Conservation (phyloP, 2,329 filamentous ascomycete genomes). For the Aspergillus neotritici region DNA sequence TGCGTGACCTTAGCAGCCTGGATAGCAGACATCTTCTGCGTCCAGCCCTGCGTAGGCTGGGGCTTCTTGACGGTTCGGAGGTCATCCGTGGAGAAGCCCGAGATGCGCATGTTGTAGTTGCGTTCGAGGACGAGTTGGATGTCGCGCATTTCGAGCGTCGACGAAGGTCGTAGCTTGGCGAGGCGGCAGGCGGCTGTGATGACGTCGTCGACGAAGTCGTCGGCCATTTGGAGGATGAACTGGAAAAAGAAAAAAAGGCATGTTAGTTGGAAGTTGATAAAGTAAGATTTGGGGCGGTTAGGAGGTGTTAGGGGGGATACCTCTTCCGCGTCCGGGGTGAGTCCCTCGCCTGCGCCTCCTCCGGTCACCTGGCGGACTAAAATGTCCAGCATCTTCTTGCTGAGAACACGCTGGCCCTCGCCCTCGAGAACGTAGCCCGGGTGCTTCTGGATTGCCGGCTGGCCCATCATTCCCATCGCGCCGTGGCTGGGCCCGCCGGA, state of each 20-base stretch:
- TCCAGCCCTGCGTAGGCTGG: slow-evolving; percentile 81
- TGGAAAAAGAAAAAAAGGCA: slow-evolving; percentile 30
- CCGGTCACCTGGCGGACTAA: slow-evolving; percentile 90
- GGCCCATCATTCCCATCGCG: slow-evolving; percentile 75
- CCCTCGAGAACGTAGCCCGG: slow-evolving; percentile 83
- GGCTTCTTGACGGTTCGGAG: slow-evolving; percentile 90
- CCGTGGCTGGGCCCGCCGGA: slow-evolving; percentile 69
- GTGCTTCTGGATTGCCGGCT: slow-evolving; percentile 76
- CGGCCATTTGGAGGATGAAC: slow-evolving; percentile 82
- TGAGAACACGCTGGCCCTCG: slow-evolving; percentile 87
- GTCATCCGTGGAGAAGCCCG: slow-evolving; percentile 91
- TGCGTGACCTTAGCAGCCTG: slow-evolving; percentile 76
- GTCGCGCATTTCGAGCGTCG: slow-evolving; percentile 82
- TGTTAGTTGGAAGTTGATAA: background rate
- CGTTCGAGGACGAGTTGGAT: slow-evolving; percentile 77
- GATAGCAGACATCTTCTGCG: slow-evolving; percentile 93
- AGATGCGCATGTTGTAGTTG: slow-evolving; percentile 85
- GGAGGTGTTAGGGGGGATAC: slow-evolving; percentile 44
- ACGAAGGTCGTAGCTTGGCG: slow-evolving; percentile 85
- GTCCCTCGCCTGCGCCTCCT: slow-evolving; percentile 65
- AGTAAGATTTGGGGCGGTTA: background rate
- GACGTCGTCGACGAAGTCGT: slow-evolving; percentile 91
- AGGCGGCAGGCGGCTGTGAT: slow-evolving; percentile 81
- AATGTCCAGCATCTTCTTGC: slow-evolving; percentile 95
- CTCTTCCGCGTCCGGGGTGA: slow-evolving; percentile 94